Base-by-base conservation (phyloP, 176 grass and related monocot genomes). In the Paspalum notatum region DNA sequence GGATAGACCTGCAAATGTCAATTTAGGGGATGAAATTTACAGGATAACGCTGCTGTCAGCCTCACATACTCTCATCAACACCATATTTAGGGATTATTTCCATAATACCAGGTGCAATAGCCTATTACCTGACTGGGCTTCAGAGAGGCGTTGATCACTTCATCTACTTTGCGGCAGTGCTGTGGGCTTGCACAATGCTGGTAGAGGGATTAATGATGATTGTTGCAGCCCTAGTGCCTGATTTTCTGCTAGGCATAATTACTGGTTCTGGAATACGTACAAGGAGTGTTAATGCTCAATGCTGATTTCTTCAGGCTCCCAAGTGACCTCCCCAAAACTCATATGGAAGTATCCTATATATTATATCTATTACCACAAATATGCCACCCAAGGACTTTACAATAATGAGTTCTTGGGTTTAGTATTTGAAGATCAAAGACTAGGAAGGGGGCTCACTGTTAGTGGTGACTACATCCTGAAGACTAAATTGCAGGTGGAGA, bases 361-460 rank as follows among this genome's bases (percentile, higher is more conserved):
- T 47, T 93, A 87, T 14, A 79, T 93, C n/a, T 79, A 87, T 0
- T 93, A 87, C 66, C 91, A 93, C 38, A 93, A 90, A 38, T 93
- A 93, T 58, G 88, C 84, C 16, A 82, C 66, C 41, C 91, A 93
- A 72, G 91, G 87, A 14, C 80, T 93, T 58, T 93, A 90, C 63
- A 87, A 93, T 67, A 93, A 87, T 15, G 87, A 90, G 68, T 85
- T 93, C 5, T 5, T 79, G 54, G 91, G 87, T 6, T 58, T 85
- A n/a, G 64, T 59, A 1, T 93, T 93, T 27, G 20, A 79, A 10
- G 46, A 79, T 45, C n/a, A n/a, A n/a, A n/a, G n/a, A n/a, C 9
- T 37, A 4, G 48, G 72, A 6, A 18, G 54, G 3, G 65, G 25
- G 1, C 3, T 80, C 52, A 82, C 73, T 9, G 50, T 90, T 51